Evolutionary conservation across 495 filamentous ascomycete species (phyloP).

Genomic region (Aspergillus sclerotioniger): DNA sequence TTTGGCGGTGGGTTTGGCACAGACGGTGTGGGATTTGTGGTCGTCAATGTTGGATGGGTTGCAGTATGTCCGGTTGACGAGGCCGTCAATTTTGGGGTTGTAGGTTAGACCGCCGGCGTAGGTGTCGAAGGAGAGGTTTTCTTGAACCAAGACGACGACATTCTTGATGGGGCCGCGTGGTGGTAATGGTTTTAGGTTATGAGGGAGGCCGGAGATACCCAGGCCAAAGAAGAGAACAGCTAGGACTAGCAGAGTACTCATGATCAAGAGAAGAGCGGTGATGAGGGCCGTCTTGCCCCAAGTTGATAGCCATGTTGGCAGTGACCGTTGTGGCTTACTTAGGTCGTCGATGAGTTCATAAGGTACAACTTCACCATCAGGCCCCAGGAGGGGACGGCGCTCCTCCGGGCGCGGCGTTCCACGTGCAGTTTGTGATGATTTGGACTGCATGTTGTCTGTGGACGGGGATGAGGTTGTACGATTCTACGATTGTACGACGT

Average conservation of each 20-base stretch:
- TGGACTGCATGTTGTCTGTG: slow-evolving; percentile 7
- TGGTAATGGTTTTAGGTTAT: slow-evolving; percentile 9
- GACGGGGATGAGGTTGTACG: too few relatives aligned
- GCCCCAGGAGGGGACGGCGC: slow-evolving; percentile 1
- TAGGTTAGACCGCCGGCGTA: slow-evolving; percentile 42
- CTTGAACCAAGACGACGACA: slow-evolving; percentile 44
- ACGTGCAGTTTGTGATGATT: not conserved
- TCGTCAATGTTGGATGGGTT: slow-evolving; percentile 41
- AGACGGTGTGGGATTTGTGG: slow-evolving; percentile 32
- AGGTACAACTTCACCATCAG: not conserved
- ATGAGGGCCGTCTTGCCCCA: not conserved
- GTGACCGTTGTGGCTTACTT: not conserved
- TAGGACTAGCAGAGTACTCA: slow-evolving; percentile 6
- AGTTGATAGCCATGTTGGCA: not conserved
- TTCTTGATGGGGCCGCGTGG: slow-evolving; percentile 40
- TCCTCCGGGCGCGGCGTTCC: not conserved
- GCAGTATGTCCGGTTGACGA: slow-evolving; percentile 36
- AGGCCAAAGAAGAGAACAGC: slow-evolving; percentile 10
- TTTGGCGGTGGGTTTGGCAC: slow-evolving; percentile 33
- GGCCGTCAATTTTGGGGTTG: slow-evolving; percentile 32
- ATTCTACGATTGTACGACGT: too few relatives aligned
- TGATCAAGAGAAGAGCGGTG: slow-evolving; percentile 1
- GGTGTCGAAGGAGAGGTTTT: slow-evolving; percentile 47
- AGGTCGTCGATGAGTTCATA: not conserved
- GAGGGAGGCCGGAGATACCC: slow-evolving; percentile 9